Evolutionary conservation across 176 grass and related monocot species (phyloP), one percentile per base, ranked within the genome.

Genomic region (Triticum timopheevii): DNA sequence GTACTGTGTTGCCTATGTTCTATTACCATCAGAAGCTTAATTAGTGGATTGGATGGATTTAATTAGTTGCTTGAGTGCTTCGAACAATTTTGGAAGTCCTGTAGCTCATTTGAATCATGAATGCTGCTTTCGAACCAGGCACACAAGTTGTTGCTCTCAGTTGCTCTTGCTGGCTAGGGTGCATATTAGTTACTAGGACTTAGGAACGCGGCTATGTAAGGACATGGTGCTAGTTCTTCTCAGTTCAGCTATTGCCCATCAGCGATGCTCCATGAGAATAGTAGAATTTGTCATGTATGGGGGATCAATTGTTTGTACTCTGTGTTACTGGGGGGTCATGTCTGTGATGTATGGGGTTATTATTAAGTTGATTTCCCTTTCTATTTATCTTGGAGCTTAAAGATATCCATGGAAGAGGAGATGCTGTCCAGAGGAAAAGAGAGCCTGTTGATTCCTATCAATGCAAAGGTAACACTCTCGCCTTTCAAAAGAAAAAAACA

Each of bases 401-500:
- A 98, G 97, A 91, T 96, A 92, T 90, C 87, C 82, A 93, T 94
- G 92, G 90, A 90, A 77, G 94, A 83, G 39, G 85, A 68, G 7
- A 83, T 59, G 16, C 36, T 93, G 77, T 90, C 90, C 30, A 94
- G 52, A 84, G 90, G 97, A 85, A 98, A 98, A 81, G 92, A 96
- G 85, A 93, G 92, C 86, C 97, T 99, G 35, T 34, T 99, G 73
- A 96, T 99, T 91, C 97, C 94, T 85, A 83, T 96, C 63, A 88
- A 22, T 77, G 84, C 97, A 68, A 69, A 96, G 85, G 94, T 99
- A 59, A 61, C 39, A 45, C 61, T 82, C 64, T 11, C 8, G 35
- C 50, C 54, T 74, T 73, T 47, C 12, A 28, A 28, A 28, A 28
- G 28, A 28, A 28, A 28, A 28, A 28, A 59, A 61, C 39, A 45